A percentile compares a stretch with the other conserved stretches of the same genome.
phyloP scores from a whole-genome alignment of 2,329 filamentous ascomycete genomes.

The Setomelanomma holmii region DNA sequence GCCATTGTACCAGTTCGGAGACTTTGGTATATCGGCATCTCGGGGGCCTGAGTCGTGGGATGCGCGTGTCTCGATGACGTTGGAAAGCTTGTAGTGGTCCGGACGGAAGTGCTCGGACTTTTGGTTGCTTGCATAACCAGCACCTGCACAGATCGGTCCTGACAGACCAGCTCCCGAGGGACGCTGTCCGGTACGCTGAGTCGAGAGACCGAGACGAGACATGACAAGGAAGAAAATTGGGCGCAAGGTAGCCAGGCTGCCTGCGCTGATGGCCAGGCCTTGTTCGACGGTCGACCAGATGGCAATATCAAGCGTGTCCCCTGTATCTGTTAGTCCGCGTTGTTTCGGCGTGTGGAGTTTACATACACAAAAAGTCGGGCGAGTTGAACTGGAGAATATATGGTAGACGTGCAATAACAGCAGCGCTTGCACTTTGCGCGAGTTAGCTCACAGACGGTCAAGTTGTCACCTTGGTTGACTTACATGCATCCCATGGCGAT shows the following conservation, averaged over 20 bases:
- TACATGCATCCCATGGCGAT: constrained; percentile 61
- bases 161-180: constrained; percentile 30
- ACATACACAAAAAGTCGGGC: constrained; percentile 44
- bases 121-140: constrained; percentile 13
- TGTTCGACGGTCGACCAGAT: constrained; percentile 48
- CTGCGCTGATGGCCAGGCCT: constrained; percentile 47
- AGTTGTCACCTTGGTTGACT: not conserved
- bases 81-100: constrained; percentile 30
- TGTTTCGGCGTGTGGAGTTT: not conserved
- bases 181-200: constrained; percentile 23
- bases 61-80: constrained; percentile 20
- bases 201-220: constrained; percentile 32
- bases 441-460: constrained; percentile 6
- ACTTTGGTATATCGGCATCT: constrained; percentile 6
- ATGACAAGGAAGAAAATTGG: constrained; percentile 40
- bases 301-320: constrained; percentile 45
- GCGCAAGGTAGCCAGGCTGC: constrained; percentile 44
- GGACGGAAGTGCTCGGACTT: constrained; percentile 25
- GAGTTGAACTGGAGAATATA: constrained; percentile 37
- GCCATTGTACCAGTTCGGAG: constrained; percentile 20
- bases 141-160: constrained; percentile 15
- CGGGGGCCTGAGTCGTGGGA: constrained; percentile 19
- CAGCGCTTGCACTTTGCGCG: constrained; percentile 36
- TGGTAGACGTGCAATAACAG: constrained; percentile 41
- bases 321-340: constrained; percentile 12